Base-by-base conservation (phyloP, 1,284 basidiomycete species). In the Cystobasidium pallidum region DNA sequence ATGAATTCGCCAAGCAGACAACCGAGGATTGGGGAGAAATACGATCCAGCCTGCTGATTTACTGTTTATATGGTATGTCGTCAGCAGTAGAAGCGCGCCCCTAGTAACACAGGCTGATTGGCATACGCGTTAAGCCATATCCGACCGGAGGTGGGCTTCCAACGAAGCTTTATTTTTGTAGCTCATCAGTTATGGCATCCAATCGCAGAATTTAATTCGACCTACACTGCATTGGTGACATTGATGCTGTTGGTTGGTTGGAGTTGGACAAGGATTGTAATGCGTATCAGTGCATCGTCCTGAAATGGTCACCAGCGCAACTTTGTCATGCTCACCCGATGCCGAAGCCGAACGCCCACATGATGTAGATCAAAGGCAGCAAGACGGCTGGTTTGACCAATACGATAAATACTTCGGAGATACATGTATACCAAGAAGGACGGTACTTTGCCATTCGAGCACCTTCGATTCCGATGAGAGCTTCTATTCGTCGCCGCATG, bases 1-100 rank as follows among this genome's bases (percentile, higher is more conserved):
- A 86, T 77, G 0, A 89, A 30, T 78, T 91, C 88, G 49, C 89
- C 89, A 54, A 90, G 78, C n/a, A 90, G 66, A 3, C 87, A 85
- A 0, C 86, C 85, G 17, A 89, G 83, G 58, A 80, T 76, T 4
- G 79, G 79, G 0, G 75, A 77, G 19, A 74, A 74, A 73, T 80
- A 78, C 30, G 68, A 41, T 21, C 61, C 49, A 3, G 75, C 73
- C 13, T 63, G 70, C 15, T 64, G 71, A 34, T 72, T 66, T 0
- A 54, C 36, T 39, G 13, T 39, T n/a, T n/a, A n/a, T n/a, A n/a
- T n/a, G n/a, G n/a, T n/a, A n/a, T n/a, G n/a, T n/a, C n/a, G 36
- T 39, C 13, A 39, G 36, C 36, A 7, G 36, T 6, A 13, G 7
- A 7, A 39, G 6, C 36, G 7, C 13, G n/a, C n/a, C n/a, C n/a